Evolutionary conservation across 2,329 filamentous ascomycete species (phyloP).

Genomic region (Penicillium sp.): DNA sequence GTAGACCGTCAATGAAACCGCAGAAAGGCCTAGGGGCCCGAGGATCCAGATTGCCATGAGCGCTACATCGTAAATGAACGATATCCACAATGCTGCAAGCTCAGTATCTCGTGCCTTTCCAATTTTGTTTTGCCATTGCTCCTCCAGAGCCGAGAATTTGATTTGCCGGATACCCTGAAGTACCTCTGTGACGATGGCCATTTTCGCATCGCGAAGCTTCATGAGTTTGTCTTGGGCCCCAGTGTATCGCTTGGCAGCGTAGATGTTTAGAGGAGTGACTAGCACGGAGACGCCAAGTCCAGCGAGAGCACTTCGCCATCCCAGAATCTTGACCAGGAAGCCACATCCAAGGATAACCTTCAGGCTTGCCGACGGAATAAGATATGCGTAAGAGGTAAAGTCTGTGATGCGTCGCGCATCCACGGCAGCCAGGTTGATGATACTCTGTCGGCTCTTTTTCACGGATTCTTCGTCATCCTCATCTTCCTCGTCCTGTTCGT

Average conservation of each 20-base stretch:
- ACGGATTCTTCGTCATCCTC: conserved; percentile 44
- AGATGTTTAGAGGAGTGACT: conserved; percentile 65
- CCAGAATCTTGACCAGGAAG: conserved; percentile 66
- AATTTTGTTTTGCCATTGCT: conserved; percentile 70
- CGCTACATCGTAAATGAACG: conserved; percentile 60
- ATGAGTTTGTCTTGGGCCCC: conserved; percentile 65
- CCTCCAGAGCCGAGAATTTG: conserved; percentile 74
- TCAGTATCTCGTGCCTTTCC: conserved; percentile 61
- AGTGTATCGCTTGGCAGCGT: conserved; percentile 61
- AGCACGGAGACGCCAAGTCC: conserved; percentile 62
- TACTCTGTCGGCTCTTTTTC: conserved; percentile 62
- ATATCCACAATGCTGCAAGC: conserved; percentile 60
- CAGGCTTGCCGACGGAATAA: conserved; percentile 59
- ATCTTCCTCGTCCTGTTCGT: conserved; percentile 41
- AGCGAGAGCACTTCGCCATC: conserved; percentile 63
- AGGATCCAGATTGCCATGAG: conserved; percentile 66
- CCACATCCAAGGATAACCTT: conserved; percentile 62
- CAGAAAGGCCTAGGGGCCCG: conserved; percentile 68
- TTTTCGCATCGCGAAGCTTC: conserved; percentile 70
- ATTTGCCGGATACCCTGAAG: conserved; percentile 77
- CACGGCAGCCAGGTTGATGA: conserved; percentile 72
- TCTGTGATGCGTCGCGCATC: conserved; percentile 66
- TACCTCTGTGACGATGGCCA: conserved; percentile 70
- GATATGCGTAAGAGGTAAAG: conserved; percentile 62
- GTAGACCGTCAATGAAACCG: conserved; percentile 65